These are phyloP conservation scores for Takashimella tepidaria DNA, from an alignment of 1,284 basidiomycete genomes.

Conservation along the genomic window DNA sequence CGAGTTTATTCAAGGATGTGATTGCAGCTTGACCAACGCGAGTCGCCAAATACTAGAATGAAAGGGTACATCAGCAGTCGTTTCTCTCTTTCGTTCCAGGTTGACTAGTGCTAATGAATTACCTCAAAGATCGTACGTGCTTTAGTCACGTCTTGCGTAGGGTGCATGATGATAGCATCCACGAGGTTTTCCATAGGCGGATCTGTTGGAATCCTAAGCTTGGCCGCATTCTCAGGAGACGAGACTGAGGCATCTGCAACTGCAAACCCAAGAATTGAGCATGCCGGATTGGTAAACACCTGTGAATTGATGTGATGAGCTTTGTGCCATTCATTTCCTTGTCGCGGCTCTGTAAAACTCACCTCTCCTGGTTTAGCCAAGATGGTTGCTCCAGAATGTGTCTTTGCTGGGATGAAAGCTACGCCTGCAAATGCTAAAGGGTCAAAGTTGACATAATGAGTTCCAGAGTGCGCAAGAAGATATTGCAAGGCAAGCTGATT, in stretches of 20 bases:
- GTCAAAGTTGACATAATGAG: slow-evolving; percentile 60
- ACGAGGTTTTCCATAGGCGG: slow-evolving; percentile 67
- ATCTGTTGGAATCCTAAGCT: slow-evolving; percentile 69
- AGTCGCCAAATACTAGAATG: slow-evolving; percentile 58
- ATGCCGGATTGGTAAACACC: slow-evolving; percentile 69
- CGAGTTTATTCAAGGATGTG: slow-evolving; percentile 30
- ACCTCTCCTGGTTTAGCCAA: slow-evolving; percentile 68
- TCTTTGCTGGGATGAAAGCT: slow-evolving; percentile 74
- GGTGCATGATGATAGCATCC: slow-evolving; percentile 57
- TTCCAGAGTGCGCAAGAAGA: slow-evolving; percentile 63
- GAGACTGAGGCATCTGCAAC: slow-evolving; percentile 54
- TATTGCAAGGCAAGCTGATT: slow-evolving; percentile 63
- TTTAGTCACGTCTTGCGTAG: slow-evolving; percentile 57
- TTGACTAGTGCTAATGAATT: too few species aligned
- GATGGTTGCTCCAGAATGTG: slow-evolving; percentile 51
- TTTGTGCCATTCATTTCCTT: too few species aligned
- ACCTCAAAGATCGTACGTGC: slow-evolving; percentile 67
- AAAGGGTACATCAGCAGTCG: not conserved
- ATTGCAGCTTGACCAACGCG: slow-evolving; percentile 55
- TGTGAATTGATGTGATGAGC: slow-evolving; percentile 44
- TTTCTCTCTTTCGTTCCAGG: too few species aligned
- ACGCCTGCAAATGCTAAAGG: slow-evolving; percentile 56
- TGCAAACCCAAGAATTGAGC: slow-evolving; percentile 70
- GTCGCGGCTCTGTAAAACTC: slow-evolving; percentile 11
- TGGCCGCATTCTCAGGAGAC: slow-evolving; percentile 59